Evolutionary conservation across 1,139 yeast species (phyloP).

Genomic region (Blastobotrys malaysiensis): DNA sequence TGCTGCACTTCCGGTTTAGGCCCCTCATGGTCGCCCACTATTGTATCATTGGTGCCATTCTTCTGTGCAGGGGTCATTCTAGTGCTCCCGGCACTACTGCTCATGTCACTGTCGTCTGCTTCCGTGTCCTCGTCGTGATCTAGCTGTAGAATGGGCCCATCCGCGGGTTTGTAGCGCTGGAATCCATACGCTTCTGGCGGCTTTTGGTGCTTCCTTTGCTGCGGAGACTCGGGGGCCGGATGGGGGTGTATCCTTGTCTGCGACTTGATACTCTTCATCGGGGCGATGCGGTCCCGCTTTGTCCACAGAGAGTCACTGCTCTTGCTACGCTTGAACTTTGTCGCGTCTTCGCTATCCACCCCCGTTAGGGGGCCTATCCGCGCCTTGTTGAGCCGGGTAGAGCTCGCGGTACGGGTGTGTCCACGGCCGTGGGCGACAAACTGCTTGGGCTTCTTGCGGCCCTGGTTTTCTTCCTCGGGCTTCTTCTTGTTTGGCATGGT

Average conservation of each 20-base stretch:
- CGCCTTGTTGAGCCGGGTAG: constrained; percentile 14
- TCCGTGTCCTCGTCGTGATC: constrained; percentile 32
- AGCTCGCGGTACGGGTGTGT: constrained; percentile 16
- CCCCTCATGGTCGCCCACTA: not conserved
- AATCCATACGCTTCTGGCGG: not conserved
- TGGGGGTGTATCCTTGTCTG: constrained; percentile 16
- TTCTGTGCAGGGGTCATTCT: not conserved
- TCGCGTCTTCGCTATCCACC: constrained; percentile 11
- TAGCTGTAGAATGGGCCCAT: constrained; percentile 28
- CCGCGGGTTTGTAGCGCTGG: constrained; percentile 15
- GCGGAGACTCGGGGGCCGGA: not conserved
- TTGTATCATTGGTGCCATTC: not conserved
- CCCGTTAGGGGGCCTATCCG: constrained; percentile 2
- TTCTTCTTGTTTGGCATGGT: not conserved
- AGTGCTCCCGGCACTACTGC: constrained; percentile 9
- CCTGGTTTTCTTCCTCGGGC: not conserved
- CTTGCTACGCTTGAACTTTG: constrained; percentile 8
- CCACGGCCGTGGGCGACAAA: constrained; percentile 18
- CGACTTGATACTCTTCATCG: constrained; percentile 20
- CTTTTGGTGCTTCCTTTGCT: not conserved
- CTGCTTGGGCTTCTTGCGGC: constrained; percentile 13
- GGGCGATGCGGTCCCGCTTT: constrained; percentile 8
- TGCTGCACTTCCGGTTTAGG: too few species aligned
- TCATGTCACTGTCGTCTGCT: constrained; percentile 20
- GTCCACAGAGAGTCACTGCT: constrained; percentile 6